Base-by-base conservation (phyloP, 495 filamentous ascomycete genomes). In the Penicillium canescens region DNA sequence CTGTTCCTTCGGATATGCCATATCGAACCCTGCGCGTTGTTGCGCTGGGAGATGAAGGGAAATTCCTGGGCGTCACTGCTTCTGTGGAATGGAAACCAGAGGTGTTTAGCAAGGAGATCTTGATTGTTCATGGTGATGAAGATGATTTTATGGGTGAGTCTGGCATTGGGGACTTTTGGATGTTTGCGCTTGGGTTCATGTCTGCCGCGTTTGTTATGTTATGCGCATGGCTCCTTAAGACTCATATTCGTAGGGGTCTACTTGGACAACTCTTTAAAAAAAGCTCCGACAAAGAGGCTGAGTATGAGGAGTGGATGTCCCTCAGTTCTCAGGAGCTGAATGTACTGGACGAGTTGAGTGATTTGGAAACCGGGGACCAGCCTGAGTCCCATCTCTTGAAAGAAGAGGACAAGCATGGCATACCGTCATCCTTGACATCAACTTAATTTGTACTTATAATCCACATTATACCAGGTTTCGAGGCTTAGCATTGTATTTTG, bases 181-280 rank as follows among this genome's bases (percentile, higher is more conserved):
- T 56, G 21, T 50, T 62, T n/a, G 47, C 41, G 6, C 31, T 62
- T 24, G 60, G 52, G n/a, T 56, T 55, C 13, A 20, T 56, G 21
- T 43, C 44, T 20, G 60, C 49, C 13, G 35, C 48, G 10, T 14
- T 43, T 2, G 16, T 57, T 16, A n/a, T 43, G 9, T 28, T 61
- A 2, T 50, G 50, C 23, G 54, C 42, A 6, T 57, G 50, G 59
- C 31, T 57, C 10, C 13, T 54, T 3, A 52, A 41, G 39, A 36
- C 8, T 38, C 36, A 34, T 42, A 11, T 39, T 4, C 23, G 21
- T 2, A 10, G 4, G 13, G 4, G 37, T 24, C 11, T 38, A 10
- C 16, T 7, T 10, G 35, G 42, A 5, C 21, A 10, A 7, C 1
- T 41, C 3, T 43, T 48, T 37, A 24, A 9, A 11, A 31, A 10